Evolutionary conservation across 495 filamentous ascomycete genomes (phyloP), one percentile per base, ranked within the genome.

Genomic region (Tuber melanosporum): DNA sequence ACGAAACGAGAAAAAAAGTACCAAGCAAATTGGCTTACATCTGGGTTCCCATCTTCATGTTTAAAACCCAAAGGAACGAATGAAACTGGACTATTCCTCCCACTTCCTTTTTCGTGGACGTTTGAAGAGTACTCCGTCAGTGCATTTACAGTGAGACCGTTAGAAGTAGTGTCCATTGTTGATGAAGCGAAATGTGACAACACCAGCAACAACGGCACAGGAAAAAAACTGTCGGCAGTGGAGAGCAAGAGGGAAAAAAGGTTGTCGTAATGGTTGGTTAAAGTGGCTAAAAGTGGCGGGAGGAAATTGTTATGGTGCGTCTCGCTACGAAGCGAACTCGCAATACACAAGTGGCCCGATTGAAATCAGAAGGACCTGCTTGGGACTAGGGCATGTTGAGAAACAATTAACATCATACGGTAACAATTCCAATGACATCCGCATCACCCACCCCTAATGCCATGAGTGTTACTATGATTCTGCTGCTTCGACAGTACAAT

Each of bases 51-150:
- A 62, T 83, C 81, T 17, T 70, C 69, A 46, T 74, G 70, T 15
- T 78, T 75, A 45, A 81, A 76, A 26, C 44, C 49, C 3, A 73
- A 42, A 12, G 77, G 77, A 32, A 82, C 39, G 7, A 66, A 42
- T 2, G 75, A 73, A 15, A 79, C 66, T 15, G 77, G 81, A 46
- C 74, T 52, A 73, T n/a, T 79, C 66, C 47, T 57, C n/a, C 9
- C 74, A 7, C 32, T 72, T 42, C 10, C 45, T 12, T 73, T 41
- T n/a, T 80, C 81, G 8, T 71, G 52, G 66, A 75, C 72, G 41
- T 75, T 71, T n/a, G 81, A 82, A 71, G 77, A 81, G 73, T 83
- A 80, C 42, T 80, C 77, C 17, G 80, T 82, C 70, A 82, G 77
- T 17, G 72, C 78, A 70, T 73, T 76, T 57, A 69, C 72, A 22